Evolutionary conservation across 768 basidiomycete species (phyloP), one percentile per base, ranked within the genome.

Genomic region (Tulasnella calospora): DNA sequence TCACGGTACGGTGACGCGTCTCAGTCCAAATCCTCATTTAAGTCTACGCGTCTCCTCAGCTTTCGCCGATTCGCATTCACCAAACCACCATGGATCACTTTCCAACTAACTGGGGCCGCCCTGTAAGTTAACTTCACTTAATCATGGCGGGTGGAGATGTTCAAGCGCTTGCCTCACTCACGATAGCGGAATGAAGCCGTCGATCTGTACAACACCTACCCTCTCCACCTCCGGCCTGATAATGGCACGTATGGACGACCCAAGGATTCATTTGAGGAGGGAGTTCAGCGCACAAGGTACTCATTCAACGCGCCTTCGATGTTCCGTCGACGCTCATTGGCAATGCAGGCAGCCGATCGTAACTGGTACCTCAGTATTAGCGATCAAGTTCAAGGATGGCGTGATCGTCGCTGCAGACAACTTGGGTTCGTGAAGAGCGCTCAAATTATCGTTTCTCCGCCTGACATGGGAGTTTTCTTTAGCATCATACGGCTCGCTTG

Each of bases 321-420:
- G n/a, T 40, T 51, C n/a, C 10, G 27, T 69, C 9, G 15, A 33
- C 40, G n/a, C 40, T 70, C 76, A 67, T 12, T 27, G 15, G 27
- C 40, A 7, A 36, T n/a, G 57, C 78, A 95, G 94, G 82, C 93
- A 96, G 82, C 98, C 98, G 13, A 91, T 99, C 79, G 95, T 98
- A 12, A 99, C 97, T 0, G 98, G 97, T 78, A 96, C 97, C n/a
- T 94, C 92, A 78, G 95, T 99, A 7, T 88, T 99, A 44, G 98
- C 93, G 2, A 87, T 99, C 85, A 94, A 94, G 85, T 99, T 89
- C 88, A 95, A 96, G 85, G 95, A 94, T 82, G 98, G 98, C 12
- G 90, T 99, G 81, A 97, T 99, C 94, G 91, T 99, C 88, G 96
- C 98, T 40, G 96, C 98, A 47, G 98, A 99, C 87, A 98, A 92